Conservation (phyloP, 1,139 yeast species). For the Kodamaea suecica region DNA sequence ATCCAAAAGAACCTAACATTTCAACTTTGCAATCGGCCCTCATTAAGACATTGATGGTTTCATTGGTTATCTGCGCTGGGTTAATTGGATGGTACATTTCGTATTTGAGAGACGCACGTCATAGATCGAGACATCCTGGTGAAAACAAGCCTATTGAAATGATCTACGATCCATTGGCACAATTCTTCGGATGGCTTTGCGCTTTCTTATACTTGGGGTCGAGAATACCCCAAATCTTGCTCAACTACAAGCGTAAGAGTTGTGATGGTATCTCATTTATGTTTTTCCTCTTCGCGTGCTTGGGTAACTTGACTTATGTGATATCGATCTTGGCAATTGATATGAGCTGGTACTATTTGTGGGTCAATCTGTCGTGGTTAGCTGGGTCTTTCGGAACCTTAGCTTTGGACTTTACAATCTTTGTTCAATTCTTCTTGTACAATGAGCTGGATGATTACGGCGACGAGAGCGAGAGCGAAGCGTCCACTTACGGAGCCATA, state of each 20-base stretch:
- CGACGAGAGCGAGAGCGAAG: conserved; percentile 4
- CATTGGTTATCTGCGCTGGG: conserved; percentile 71
- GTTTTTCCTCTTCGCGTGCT: conserved; percentile 88
- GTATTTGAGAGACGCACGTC: conserved; percentile 36
- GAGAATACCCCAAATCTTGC: conserved; percentile 80
- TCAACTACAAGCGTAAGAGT: conserved; percentile 79
- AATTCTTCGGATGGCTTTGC: conserved; percentile 87
- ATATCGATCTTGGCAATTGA: conserved; percentile 78
- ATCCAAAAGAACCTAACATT: conserved; percentile 11
- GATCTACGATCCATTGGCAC: conserved; percentile 74
- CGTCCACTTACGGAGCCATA: background rate
- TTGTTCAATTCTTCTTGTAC: conserved; percentile 82
- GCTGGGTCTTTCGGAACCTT: conserved; percentile 90
- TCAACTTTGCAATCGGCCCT: conserved; percentile 25
- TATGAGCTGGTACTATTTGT: conserved; percentile 61
- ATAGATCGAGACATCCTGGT: conserved; percentile 29
- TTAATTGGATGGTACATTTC: conserved; percentile 83
- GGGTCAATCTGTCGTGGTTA: conserved; percentile 88
- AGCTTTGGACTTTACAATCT: conserved; percentile 76
- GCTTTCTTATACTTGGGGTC: conserved; percentile 85
- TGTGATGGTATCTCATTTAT: conserved; percentile 91
- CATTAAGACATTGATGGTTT: conserved; percentile 63
- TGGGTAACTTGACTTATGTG: conserved; percentile 88
- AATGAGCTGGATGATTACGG: conserved; percentile 32
- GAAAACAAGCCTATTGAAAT: conserved; percentile 34